Percentiles rank a stretch among this genome's conserved stretches.
Evolutionary conservation across 2,329 filamentous ascomycete species (phyloP).

Genomic region (Aspergillus sp.): DNA sequence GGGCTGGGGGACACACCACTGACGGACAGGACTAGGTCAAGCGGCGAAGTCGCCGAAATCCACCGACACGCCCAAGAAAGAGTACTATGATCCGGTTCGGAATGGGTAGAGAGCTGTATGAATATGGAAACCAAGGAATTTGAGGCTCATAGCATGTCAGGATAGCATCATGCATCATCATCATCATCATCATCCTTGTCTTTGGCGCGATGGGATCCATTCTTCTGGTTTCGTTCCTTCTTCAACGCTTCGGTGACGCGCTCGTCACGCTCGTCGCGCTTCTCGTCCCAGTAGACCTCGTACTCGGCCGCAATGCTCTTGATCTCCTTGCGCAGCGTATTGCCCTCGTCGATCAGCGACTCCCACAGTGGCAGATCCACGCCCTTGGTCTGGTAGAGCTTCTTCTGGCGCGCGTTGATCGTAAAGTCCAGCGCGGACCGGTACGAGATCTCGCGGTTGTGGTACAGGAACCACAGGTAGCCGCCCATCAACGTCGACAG

Average conservation of each 20-base stretch:
- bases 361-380: constrained; percentile 80
- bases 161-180: constrained; percentile 1
- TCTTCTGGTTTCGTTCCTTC: constrained; percentile 43
- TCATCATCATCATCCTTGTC: constrained; percentile 6
- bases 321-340: constrained; percentile 73
- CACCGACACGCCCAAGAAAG: constrained; percentile 25
- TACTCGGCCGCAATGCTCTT: constrained; percentile 79
- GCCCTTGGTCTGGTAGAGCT: constrained; percentile 70
- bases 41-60: constrained; percentile 18
- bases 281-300: constrained; percentile 86
- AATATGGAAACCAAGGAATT: background rate
- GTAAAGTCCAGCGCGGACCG: constrained; percentile 84
- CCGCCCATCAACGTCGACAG: constrained; percentile 81
- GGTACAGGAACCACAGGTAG: constrained; percentile 91
- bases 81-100: constrained; percentile 42
- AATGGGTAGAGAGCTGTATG: constrained; percentile 23
- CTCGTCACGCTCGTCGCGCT: constrained; percentile 66
- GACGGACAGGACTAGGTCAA: constrained; percentile 9
- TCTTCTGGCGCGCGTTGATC: constrained; percentile 71
- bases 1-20: too few species aligned
- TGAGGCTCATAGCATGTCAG: background rate
- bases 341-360: constrained; percentile 72
- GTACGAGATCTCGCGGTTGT: constrained; percentile 86
- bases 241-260: constrained; percentile 52
- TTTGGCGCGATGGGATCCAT: constrained; percentile 10